Evolutionary conservation across 352 stramenopile species (phyloP), one percentile per base, ranked within the genome.

Genomic region (Globisporangium ultimum): DNA sequence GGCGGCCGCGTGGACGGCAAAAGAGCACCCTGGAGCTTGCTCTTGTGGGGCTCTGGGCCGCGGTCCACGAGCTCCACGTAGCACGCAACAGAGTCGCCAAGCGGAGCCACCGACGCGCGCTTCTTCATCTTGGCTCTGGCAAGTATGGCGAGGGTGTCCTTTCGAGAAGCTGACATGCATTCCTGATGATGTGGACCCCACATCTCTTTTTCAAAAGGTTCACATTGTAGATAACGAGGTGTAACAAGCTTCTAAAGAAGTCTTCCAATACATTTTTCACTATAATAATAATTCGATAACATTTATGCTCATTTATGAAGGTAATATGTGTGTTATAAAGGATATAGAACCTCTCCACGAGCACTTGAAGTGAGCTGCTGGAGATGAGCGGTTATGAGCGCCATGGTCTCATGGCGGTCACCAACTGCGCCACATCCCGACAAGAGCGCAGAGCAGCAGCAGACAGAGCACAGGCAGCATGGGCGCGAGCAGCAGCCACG

Each of bases 21-120:
- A 12, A 21, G 11, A 7, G 8, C 6, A 7, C 8, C 3, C 15
- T n/a, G 12, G 14, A 49, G 14, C 36, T 47, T 53, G 28, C 28
- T 6, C 7, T 36, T 10, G 28, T 17, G 11, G 28, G 15, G 17
- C 6, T 46, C 9, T 1, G 3, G 6, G 12, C 13, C 14, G 15
- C 20, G 5, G 38, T 56, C 56, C 4, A 10, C 18, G 32, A 51
- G 45, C 24, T 60, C 53, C 13, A 67, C 43, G 54, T 58, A 66
- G 60, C 36, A 67, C 18, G 53, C 17, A 1, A 18, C 18, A 17
- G 51, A 18, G 18, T 56, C 51, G n/a, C 15, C 40, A 18, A 14
- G 48, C 18, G 20, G 41, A 18, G n/a, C 38, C 24, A 21, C 28
- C 3, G 6, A 15, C 9, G 49, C 36, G 49, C 34, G 34, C 32